Conservation (phyloP, 192 early-diverging fungal genomes). For the Rhizophagus prolifer region DNA sequence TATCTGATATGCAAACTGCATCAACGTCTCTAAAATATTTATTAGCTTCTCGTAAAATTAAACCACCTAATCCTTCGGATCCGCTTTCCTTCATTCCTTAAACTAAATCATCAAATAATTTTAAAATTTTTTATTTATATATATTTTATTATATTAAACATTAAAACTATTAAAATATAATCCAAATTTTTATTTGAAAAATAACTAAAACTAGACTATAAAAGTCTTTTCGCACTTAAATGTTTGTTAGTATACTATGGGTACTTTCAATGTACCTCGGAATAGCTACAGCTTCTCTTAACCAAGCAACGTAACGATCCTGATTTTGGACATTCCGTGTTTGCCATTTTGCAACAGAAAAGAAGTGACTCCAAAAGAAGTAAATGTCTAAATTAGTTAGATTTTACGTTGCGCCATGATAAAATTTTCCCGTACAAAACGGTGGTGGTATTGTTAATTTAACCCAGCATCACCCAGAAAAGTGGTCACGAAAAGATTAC, state of each 20-base stretch:
- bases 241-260: too few relatives aligned
- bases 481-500: too few relatives aligned
- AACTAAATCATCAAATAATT: background rate
- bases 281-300: constrained; percentile 87
- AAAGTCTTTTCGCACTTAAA: background rate
- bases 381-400: background rate
- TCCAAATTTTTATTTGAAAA: background rate
- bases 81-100: constrained; percentile 69
- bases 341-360: background rate
- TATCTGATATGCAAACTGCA: constrained; percentile 96
- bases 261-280: constrained; percentile 55
- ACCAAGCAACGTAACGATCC: constrained; percentile 76
- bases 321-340: constrained; percentile 63
- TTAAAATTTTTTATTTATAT: background rate
- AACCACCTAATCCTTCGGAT: constrained; percentile 92
- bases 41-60: constrained; percentile 85
- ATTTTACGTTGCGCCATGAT: too few relatives aligned
- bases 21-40: constrained; percentile 90
- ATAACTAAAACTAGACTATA: background rate
- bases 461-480: too few relatives aligned
- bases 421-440: too few relatives aligned
- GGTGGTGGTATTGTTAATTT: too few relatives aligned
- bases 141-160: too few relatives aligned
- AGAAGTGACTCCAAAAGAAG: too few relatives aligned
- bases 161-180: too few relatives aligned